Evolutionary conservation across 116 monocot genomes (phyloP), one percentile per base, ranked within the genome.

Genomic region (Zostera marina): DNA sequence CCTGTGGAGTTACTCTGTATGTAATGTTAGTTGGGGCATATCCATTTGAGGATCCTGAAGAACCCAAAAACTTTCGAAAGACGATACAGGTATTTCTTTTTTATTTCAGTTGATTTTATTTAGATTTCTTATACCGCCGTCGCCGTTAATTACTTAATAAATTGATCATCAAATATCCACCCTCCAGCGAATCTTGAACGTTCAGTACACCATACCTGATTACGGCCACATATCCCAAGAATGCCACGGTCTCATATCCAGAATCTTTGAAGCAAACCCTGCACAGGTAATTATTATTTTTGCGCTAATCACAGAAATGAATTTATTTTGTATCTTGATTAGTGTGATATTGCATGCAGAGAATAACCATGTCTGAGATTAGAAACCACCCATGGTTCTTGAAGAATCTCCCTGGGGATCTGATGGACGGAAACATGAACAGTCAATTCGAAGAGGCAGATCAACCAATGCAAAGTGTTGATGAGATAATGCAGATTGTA

Each of bases 41-140:
- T 70, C 93, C 93, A 42, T 93, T 93, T 72, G 88, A 88, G 74
- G 93, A 93, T 66, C 93, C 84, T n/a, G 81, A 81, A 55, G 93
- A 93, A 51, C 93, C 93, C 7, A 93, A 78, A 41, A 88, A 93
- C 63, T 84, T 84, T 62, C 48, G 74, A 21, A 93, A 87, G 52
- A 93, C 93, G 15, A 84, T 93, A 68, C 74, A 81, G 65, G 93
- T 87, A 11, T 11, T 23, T 21, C 8, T 11, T 43, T 32, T 47
- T 48, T 4, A 17, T 59, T 21, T 59, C 16, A 4, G 14, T 26
- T 1, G 19, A 49, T 42, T 15, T 20, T 21, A 5, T 54, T 10
- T 12, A 25, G 23, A 41, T 26, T 42, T 66, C 21, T 24, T 2
- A n/a, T 44, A 6, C 59, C 25, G 2, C 32, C 19, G 5, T 16